Evolutionary conservation across 257 asterid genomes (phyloP), one percentile per base, ranked within the genome.

Genomic region (Solanum clarkiae): DNA sequence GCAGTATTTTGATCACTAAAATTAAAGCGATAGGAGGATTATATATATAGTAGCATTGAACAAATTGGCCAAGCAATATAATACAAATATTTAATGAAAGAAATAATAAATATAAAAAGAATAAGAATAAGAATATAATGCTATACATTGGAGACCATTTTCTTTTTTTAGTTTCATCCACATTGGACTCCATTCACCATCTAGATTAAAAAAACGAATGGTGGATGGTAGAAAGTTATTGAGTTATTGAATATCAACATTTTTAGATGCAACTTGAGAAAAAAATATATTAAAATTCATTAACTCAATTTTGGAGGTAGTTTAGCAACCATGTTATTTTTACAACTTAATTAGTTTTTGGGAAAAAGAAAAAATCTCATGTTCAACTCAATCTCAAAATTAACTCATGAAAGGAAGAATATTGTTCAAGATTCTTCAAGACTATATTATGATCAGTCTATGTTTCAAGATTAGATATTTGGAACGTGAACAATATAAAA

Each of bases 331-430:
- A 65, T 65, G n/a, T 29, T 29, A 26, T 3, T 65, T 65, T 65
- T 36, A 36, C 42, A 32, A 5, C 15, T 60, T 20, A n/a, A 59
- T 20, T 60, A 60, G 16, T 1, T 57, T 0, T 57, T 57, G 9
- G 26, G 0, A 8, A 20, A 57, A 9, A 20, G 4, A 20, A 1
- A 8, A 2, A 0, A 57, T 57, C 1, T 57, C 0, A 9, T 20
- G 7, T 57, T 1, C 10, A 57, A 20, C 0, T 57, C 6, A 18
- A 9, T 57, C 3, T 0, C 1, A 57, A 57, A 57, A 57, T 0
- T 1, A 9, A 2, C 2, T 57, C 11, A 0, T 17, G 0, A 55
- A 55, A 0, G 0, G 18, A 7, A 0, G 42, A 36, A 36, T 32
- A 32, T 36, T 36, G 6, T 36, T 36, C 6, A 5, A 36, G 10